A percentile compares a stretch with the other conserved stretches of the same genome.
Conservation (phyloP, 345 rosid species). For the Aethionema arabicum region DNA sequence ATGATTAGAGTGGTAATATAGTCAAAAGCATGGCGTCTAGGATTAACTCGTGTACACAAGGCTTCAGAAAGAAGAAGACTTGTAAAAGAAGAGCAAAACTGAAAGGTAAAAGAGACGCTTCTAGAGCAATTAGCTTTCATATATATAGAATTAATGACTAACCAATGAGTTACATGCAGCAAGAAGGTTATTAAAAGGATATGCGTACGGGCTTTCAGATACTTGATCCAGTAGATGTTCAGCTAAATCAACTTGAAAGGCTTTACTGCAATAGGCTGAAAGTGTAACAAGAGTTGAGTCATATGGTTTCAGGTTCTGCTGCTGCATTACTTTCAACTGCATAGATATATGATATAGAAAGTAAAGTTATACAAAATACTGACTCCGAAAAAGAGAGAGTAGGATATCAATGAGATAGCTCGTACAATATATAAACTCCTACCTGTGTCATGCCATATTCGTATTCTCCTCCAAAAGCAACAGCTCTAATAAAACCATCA, state of each 20-base stretch:
- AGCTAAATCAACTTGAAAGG: slow-evolving; percentile 71
- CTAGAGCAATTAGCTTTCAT: slow-evolving; percentile 5
- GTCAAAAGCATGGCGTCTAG: slow-evolving; percentile 4
- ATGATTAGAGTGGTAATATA: slow-evolving; percentile 8
- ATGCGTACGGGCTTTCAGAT: slow-evolving; percentile 42
- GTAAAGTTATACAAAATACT: slow-evolving; percentile 8
- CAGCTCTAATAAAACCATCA: slow-evolving; percentile 67
- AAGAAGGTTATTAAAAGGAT: slow-evolving; percentile 65
- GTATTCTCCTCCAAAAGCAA: slow-evolving; percentile 46
- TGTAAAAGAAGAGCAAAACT: background rate
- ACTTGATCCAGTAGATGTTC: slow-evolving; percentile 66
- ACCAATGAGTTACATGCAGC: slow-evolving; percentile 65
- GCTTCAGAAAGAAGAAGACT: background rate
- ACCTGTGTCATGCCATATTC: slow-evolving; percentile 64
- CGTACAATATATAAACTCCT: slow-evolving; percentile 26
- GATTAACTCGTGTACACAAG: slow-evolving; percentile 7
- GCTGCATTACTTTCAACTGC: slow-evolving; percentile 71
- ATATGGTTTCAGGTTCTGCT: slow-evolving; percentile 61
- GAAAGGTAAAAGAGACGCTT: background rate
- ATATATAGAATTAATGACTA: slow-evolving; percentile 35
- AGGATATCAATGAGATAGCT: background rate
- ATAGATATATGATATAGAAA: slow-evolving; percentile 21
- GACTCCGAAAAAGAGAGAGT: slow-evolving; percentile 1
- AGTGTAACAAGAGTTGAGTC: slow-evolving; percentile 62
- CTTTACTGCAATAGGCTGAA: slow-evolving; percentile 62